Base-by-base conservation (phyloP, 2,329 filamentous ascomycete species). In the Catunica adiposa region DNA sequence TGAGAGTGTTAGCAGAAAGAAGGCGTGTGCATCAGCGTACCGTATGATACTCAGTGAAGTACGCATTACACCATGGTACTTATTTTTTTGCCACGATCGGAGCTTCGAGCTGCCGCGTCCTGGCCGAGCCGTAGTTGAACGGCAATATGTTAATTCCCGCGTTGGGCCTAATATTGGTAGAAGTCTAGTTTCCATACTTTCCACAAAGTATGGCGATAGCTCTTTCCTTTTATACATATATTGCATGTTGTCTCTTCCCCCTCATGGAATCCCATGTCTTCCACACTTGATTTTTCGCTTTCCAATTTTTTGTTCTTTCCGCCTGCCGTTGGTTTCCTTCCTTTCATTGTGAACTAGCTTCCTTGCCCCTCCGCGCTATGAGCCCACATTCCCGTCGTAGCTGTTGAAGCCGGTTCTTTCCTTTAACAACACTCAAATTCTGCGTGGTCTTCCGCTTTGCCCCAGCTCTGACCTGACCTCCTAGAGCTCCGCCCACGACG, bases 341-440 rank as follows among this genome's bases (percentile, higher is more conserved):
- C 15, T 42, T 42, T n/a, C n/a, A 7, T 20, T 42, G 17, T 5
- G n/a, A 42, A 42, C 5, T 42, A n/a, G 11, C 11, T 11, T 34
- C 29, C 29, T 11, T 11, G 5, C 11, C 11, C 29, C 29, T 11
- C 11, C 29, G 29, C 29, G 29, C 29, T 34, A 5, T 34, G 29
- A 34, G 11, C 29, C 11, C 29, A 34, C 29, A 5, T 34, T 34
- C 29, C 29, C 29, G 5, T 11, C 29, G 29, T 11, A 5, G 29
- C 5, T 34, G 29, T 34, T 11, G 29, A 34, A 34, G 23, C 44
- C 22, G 44, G 44, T 48, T 48, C 44, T 48, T 48, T 48, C 44
- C 44, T 48, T 48, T 48, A 23, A 44, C n/a, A 38, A n/a, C 22
- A 25, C 44, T 48, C 44, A 48, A 48, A 48, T 25, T 48, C 23